Evolutionary conservation across 2,329 filamentous ascomycete genomes (phyloP).

Genomic region (Zasmidium citrigriseum): DNA sequence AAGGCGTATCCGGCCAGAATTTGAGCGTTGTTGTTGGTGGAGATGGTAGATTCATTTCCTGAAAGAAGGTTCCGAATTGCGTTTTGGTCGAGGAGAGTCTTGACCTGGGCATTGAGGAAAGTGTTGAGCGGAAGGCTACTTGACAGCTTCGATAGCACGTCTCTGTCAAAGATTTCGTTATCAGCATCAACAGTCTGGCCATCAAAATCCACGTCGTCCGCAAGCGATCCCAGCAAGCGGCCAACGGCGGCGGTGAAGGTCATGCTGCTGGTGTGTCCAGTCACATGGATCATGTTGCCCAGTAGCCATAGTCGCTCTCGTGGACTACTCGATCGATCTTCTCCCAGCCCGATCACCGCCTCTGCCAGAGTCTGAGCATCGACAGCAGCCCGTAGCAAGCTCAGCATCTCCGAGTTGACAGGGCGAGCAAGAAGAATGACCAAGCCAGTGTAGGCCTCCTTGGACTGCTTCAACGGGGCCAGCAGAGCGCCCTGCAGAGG

Average conservation of each 20-base stretch:
- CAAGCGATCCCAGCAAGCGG: conserved; percentile 56
- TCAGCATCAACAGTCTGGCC: conserved; percentile 30
- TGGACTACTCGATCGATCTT: conserved; percentile 22
- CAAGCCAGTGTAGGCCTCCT: conserved; percentile 30
- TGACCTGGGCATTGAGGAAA: conserved; percentile 66
- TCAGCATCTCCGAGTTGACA: conserved; percentile 27
- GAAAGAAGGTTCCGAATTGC: conserved; percentile 60
- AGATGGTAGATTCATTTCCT: conserved; percentile 25
- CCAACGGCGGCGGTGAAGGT: conserved; percentile 60
- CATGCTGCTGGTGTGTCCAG: conserved; percentile 19
- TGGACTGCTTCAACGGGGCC: conserved; percentile 30
- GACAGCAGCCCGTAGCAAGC: conserved; percentile 26
- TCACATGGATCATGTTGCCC: conserved; percentile 56
- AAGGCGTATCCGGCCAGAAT: conserved; percentile 83
- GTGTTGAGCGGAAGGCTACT: conserved; percentile 35
- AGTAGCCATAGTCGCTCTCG: conserved; percentile 58
- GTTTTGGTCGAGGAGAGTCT: conserved; percentile 71
- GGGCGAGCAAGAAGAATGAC: conserved; percentile 31
- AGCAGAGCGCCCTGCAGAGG: conserved; percentile 32
- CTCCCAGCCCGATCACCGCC: conserved; percentile 12
- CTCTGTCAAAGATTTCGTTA: conserved; percentile 41
- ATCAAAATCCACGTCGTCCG: conserved; percentile 58
- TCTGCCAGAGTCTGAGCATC: conserved; percentile 24
- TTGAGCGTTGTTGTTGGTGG: conserved; percentile 60
- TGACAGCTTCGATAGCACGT: conserved; percentile 44